Conservation (phyloP, 2,329 filamentous ascomycete genomes). For the Phyllosticta capitalensis region DNA sequence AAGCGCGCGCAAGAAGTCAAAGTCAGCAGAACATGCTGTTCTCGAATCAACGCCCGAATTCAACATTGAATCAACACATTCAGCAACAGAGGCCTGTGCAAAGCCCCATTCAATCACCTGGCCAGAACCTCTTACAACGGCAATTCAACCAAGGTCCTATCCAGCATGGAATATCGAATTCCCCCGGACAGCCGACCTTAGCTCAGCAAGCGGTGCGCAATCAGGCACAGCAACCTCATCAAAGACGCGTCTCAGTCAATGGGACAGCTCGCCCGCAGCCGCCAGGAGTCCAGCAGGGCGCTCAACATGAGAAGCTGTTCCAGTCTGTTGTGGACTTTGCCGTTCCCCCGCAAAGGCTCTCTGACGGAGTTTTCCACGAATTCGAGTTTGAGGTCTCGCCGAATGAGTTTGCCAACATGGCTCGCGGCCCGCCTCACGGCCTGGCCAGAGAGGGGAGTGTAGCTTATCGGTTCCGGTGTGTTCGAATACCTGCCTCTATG, state of each 20-base stretch:
- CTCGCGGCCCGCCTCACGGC: slow-evolving; percentile 12
- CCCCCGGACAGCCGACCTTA: too few species aligned
- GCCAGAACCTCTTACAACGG: too few species aligned
- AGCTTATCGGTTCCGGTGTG: slow-evolving; percentile 61
- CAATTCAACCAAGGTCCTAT: too few species aligned
- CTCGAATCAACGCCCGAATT: background rate
- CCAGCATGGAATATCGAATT: background rate
- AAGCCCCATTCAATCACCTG: background rate
- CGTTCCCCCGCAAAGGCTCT: slow-evolving; percentile 35
- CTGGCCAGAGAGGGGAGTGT: slow-evolving; percentile 29
- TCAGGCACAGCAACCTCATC: background rate
- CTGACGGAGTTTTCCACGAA: slow-evolving; percentile 10
- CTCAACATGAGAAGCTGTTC: slow-evolving; percentile 34
- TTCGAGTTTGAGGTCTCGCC: slow-evolving; percentile 15
- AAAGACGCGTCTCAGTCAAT: too few species aligned
- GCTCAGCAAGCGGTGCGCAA: background rate
- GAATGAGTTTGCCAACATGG: slow-evolving; percentile 29
- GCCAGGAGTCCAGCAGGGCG: too few species aligned
- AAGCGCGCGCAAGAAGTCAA: too few species aligned
- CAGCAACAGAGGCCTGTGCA: background rate
- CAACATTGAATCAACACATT: background rate
- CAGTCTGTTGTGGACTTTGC: slow-evolving; percentile 48
- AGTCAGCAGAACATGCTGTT: too few species aligned
- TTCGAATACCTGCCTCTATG: slow-evolving; percentile 22
- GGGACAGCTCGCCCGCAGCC: too few species aligned